A percentile compares a stretch with the other conserved stretches of the same genome.
phyloP scores from a whole-genome alignment of 2,329 filamentous ascomycete genomes.

The Colletotrichum destructivum region DNA sequence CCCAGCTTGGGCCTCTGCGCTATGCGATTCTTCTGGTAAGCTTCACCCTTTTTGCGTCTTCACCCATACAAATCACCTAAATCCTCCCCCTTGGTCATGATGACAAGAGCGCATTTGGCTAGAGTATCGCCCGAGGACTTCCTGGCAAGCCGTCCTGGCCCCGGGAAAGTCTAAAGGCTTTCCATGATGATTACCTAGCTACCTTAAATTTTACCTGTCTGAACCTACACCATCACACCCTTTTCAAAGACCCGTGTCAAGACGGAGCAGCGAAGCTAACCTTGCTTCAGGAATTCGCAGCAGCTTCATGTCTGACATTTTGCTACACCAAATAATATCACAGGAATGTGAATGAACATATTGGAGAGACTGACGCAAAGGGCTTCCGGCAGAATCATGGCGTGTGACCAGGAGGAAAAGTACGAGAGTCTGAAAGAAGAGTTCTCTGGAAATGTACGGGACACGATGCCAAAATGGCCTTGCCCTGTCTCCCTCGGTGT shows the following conservation, averaged over 20 bases:
- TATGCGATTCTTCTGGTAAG: slow-evolving; percentile 54
- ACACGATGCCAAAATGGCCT: slow-evolving; percentile 11
- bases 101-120: slow-evolving; percentile 99
- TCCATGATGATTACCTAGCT: slow-evolving; percentile 99
- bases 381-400: slow-evolving; percentile 79
- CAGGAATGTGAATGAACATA: background rate
- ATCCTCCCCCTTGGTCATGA: slow-evolving; percentile 71
- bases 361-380: slow-evolving; percentile 32
- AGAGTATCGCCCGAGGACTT: slow-evolving; percentile 84
- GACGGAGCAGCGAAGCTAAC: slow-evolving; percentile 40
- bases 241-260: slow-evolving; percentile 40
- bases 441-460: slow-evolving; percentile 87
- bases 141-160: slow-evolving; percentile 83
- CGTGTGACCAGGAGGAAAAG: slow-evolving; percentile 93
- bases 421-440: slow-evolving; percentile 85
- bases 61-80: slow-evolving; percentile 6
- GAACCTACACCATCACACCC: slow-evolving; percentile 63
- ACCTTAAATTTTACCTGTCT: slow-evolving; percentile 91
- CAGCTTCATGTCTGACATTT: slow-evolving; percentile 46
- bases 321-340: slow-evolving; percentile 4
- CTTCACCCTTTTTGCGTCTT: slow-evolving; percentile 41
- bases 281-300: slow-evolving; percentile 47
- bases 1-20: slow-evolving; percentile 36
- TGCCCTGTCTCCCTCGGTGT: slow-evolving; percentile 24
- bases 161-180: slow-evolving; percentile 72